Conservation (phyloP, 805 yeast species). For the Kregervanrija fluxuum region DNA sequence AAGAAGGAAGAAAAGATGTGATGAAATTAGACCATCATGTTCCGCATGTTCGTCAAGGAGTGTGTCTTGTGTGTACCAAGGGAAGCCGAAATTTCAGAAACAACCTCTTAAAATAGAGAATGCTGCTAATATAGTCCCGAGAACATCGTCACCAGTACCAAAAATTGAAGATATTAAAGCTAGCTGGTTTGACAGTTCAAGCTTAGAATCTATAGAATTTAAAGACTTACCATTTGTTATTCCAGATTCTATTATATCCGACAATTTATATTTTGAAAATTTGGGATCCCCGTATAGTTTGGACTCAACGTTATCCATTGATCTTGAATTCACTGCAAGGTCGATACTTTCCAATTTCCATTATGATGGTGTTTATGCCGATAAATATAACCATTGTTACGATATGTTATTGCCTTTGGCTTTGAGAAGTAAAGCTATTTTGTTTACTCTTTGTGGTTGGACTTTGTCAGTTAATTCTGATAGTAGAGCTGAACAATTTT, state of each 20-base stretch:
- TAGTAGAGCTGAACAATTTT: conserved; percentile 2
- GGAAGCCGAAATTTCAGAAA: not conserved
- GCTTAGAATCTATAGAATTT: not conserved
- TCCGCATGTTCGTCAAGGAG: conserved; percentile 29
- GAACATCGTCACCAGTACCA: not conserved
- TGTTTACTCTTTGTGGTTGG: conserved; percentile 13
- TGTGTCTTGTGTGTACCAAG: conserved; percentile 29
- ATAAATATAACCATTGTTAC: conserved; percentile 8
- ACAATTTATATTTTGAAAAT: not conserved
- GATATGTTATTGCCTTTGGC: conserved; percentile 10
- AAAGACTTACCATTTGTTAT: not conserved
- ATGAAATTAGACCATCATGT: conserved; percentile 36
- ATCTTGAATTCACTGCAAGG: conserved; percentile 6
- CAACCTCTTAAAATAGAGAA: not conserved
- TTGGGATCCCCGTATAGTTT: not conserved
- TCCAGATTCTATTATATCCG: not conserved
- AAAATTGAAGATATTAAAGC: too few relatives aligned
- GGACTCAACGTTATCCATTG: not conserved
- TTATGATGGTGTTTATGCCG: conserved; percentile 3
- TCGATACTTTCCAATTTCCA: conserved; percentile 6
- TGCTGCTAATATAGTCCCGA: not conserved
- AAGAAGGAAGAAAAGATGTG: conserved; percentile 39
- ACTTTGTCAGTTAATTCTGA: conserved; percentile 7
- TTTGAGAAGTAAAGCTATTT: conserved; percentile 4
- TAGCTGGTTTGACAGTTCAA: not conserved